Conservation (phyloP, 805 yeast genomes). For the Saccharomyces eubayanus region DNA sequence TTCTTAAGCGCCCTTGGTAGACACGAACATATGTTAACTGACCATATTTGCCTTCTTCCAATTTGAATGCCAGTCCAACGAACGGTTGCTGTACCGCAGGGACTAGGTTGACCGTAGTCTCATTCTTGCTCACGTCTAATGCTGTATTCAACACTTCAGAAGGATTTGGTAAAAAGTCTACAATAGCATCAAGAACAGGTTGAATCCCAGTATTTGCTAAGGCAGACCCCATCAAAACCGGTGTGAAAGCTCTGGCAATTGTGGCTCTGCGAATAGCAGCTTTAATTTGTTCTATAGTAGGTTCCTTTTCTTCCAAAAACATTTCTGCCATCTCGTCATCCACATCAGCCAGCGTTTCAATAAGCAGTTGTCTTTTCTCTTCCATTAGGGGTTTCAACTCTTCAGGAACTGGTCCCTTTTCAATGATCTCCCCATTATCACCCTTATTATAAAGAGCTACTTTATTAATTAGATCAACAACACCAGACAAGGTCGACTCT, state of each 20-base stretch:
- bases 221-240: slow-evolving; percentile 99
- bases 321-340: slow-evolving; percentile 96
- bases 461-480: slow-evolving; percentile 82
- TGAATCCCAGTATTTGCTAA: slow-evolving; percentile 94
- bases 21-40: slow-evolving; percentile 95
- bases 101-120: slow-evolving; percentile 59
- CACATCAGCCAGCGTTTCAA: slow-evolving; percentile 94
- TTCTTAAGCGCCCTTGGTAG: slow-evolving; percentile 89
- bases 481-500: slow-evolving; percentile 78
- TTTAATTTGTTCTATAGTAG: slow-evolving; percentile 74
- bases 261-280: slow-evolving; percentile 91
- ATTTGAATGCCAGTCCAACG: slow-evolving; percentile 95
- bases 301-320: slow-evolving; percentile 82
- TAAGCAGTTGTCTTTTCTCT: slow-evolving; percentile 76
- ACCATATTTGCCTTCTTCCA: slow-evolving; percentile 97
- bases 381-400: slow-evolving; percentile 75
- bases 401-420: slow-evolving; percentile 63
- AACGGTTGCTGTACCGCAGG: slow-evolving; percentile 74
- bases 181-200: slow-evolving; percentile 90
- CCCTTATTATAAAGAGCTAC: slow-evolving; percentile 88
- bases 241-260: slow-evolving; percentile 90
- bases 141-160: slow-evolving; percentile 88
- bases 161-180: slow-evolving; percentile 93
- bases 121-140: slow-evolving; percentile 59
- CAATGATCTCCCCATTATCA: slow-evolving; percentile 73